Evolutionary conservation across 2,329 filamentous ascomycete genomes (phyloP).

Genomic region (Lecanicillium sp.): DNA sequence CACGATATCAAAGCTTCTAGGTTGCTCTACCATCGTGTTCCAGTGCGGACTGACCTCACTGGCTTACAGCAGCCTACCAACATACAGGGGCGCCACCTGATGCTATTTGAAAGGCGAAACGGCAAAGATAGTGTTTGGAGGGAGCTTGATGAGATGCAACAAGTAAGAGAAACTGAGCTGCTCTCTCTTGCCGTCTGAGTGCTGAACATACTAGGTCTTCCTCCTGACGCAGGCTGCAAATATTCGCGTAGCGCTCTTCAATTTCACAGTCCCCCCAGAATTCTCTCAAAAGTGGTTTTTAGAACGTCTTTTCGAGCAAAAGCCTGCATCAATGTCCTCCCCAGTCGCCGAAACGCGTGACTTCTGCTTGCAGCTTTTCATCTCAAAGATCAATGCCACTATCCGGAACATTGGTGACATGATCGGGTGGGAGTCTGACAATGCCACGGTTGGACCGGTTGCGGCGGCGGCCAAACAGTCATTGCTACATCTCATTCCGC

Average conservation of each 20-base stretch:
- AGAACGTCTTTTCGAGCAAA: not conserved
- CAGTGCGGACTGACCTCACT: not conserved
- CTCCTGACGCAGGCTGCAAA: conserved; percentile 13
- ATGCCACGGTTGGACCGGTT: conserved; percentile 8
- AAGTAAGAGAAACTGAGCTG: not conserved
- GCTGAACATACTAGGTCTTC: too few relatives aligned
- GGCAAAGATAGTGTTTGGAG: not conserved
- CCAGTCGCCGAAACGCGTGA: conserved; percentile 19
- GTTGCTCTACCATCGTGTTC: not conserved
- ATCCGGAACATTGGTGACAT: conserved; percentile 14
- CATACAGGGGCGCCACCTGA: not conserved
- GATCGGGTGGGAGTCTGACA: conserved; percentile 16
- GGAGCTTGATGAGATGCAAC: not conserved
- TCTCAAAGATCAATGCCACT: conserved; percentile 19
- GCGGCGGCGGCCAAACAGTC: conserved; percentile 16
- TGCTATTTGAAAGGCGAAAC: not conserved
- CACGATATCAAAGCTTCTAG: not conserved
- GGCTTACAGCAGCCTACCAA: not conserved
- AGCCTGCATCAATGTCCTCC: not conserved
- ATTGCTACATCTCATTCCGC: conserved; percentile 18
- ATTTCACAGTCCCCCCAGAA: not conserved
- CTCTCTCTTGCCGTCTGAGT: too few relatives aligned
- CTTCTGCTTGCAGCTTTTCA: conserved; percentile 18
- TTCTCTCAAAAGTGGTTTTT: not conserved
- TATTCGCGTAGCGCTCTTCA: conserved; percentile 14